Percentiles rank a stretch among this genome's conserved stretches.
Evolutionary conservation across 192 early-diverging fungal species (phyloP).

Genomic region (Coemansia sp.): DNA sequence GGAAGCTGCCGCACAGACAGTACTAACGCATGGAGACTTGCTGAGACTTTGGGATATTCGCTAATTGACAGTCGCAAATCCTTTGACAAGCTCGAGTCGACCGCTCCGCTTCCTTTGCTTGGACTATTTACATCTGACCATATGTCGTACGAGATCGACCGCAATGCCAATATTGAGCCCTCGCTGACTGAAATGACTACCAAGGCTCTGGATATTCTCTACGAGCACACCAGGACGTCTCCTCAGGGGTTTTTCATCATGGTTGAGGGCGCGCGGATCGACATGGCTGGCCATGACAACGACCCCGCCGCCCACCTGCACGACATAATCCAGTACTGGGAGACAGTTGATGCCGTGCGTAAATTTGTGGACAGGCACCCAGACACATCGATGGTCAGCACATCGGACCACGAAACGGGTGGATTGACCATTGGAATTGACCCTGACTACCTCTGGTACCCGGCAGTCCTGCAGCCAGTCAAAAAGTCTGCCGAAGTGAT

Average conservation of each 20-base stretch:
- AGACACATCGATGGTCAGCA: conserved; percentile 52
- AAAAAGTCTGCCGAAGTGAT: conserved; percentile 27
- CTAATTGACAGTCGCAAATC: background rate
- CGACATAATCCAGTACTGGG: conserved; percentile 59
- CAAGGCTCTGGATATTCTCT: conserved; percentile 37
- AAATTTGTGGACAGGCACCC: conserved; percentile 49
- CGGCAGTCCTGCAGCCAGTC: conserved; percentile 17
- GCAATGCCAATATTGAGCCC: conserved; percentile 38
- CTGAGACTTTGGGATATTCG: conserved; percentile 10
- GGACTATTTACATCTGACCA: conserved; percentile 47
- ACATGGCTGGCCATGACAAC: conserved; percentile 57
- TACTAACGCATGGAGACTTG: conserved; percentile 27
- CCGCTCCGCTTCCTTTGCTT: conserved; percentile 40
- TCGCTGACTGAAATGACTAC: conserved; percentile 53
- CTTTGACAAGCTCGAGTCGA: conserved; percentile 16
- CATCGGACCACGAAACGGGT: conserved; percentile 63
- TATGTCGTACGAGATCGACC: conserved; percentile 54
- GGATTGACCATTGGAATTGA: conserved; percentile 52
- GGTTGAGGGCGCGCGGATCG: conserved; percentile 61
- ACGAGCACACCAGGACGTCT: background rate
- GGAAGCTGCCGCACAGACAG: conserved; percentile 44
- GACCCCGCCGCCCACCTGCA: conserved; percentile 56
- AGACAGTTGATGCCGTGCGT: conserved; percentile 42
- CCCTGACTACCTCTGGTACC: conserved; percentile 56
- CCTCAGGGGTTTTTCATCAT: conserved; percentile 54